Percentiles rank a stretch among this genome's conserved stretches.
These are phyloP conservation scores for Cryphonectria carpinicola DNA, from an alignment of 2,329 filamentous ascomycete genomes.

Conservation along the genomic window DNA sequence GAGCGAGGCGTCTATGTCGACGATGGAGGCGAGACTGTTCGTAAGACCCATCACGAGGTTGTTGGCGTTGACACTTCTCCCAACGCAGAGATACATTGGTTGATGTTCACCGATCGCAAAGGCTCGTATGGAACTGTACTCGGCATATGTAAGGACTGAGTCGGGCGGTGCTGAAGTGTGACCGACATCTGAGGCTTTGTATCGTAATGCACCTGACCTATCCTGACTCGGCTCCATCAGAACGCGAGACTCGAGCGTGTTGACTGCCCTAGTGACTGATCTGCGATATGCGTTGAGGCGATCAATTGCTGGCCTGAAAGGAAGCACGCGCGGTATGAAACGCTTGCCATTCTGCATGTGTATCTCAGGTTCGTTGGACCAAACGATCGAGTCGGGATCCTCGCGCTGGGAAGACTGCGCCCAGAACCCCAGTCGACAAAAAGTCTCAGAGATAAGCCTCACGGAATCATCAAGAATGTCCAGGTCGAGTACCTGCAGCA, in stretches of 20 bases:
- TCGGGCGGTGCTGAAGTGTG: not conserved
- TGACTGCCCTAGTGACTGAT: conserved; percentile 37
- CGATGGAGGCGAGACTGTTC: conserved; percentile 4
- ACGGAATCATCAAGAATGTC: conserved; percentile 28
- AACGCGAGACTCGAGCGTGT: conserved; percentile 40
- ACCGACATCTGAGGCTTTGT: conserved; percentile 28
- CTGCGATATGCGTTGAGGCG: conserved; percentile 44
- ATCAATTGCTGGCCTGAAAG: conserved; percentile 44
- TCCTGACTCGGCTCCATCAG: conserved; percentile 32
- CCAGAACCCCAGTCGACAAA: conserved; percentile 33
- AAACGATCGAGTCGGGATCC: conserved; percentile 33
- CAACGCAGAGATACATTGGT: conserved; percentile 40
- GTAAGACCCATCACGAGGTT: conserved; percentile 38
- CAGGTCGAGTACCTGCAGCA: conserved; percentile 39
- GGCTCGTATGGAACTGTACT: conserved; percentile 42
- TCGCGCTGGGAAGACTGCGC: not conserved
- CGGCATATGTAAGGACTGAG: conserved; percentile 36
- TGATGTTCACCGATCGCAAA: conserved; percentile 32
- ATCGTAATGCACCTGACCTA: conserved; percentile 28
- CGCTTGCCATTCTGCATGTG: conserved; percentile 40
- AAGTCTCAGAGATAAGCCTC: conserved; percentile 29
- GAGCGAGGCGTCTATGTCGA: not conserved
- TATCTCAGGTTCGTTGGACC: conserved; percentile 43
- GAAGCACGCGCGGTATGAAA: conserved; percentile 45
- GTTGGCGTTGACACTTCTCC: conserved; percentile 35